Evolutionary conservation across 768 basidiomycete genomes (phyloP).

Genomic region (Trametes meyenii): DNA sequence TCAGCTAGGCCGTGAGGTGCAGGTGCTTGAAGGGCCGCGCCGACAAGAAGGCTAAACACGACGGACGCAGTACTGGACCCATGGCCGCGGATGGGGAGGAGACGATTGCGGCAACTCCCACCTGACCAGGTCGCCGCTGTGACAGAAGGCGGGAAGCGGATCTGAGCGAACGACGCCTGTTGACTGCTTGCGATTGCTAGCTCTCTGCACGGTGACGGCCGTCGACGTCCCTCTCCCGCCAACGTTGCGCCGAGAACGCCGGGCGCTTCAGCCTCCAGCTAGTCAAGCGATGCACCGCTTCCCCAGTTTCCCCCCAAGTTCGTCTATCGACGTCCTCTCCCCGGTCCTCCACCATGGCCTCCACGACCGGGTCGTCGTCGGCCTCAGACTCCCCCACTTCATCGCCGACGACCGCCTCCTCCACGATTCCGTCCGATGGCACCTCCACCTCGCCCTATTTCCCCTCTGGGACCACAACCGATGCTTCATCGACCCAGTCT

Average conservation of each 20-base stretch:
- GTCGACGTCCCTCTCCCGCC: no score
- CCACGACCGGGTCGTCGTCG: constrained; percentile 2
- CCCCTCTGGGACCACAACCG: constrained; percentile 3
- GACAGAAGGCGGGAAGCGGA: no score
- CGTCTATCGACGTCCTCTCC: neutral
- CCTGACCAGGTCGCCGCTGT: no score
- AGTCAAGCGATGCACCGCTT: neutral
- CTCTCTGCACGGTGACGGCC: no score
- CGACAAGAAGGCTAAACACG: neutral
- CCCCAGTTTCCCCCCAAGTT: neutral
- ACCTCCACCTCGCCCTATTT: constrained; percentile 2
- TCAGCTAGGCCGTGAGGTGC: neutral
- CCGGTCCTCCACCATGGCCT: constrained; percentile 10
- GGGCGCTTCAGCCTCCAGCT: constrained; percentile 6
- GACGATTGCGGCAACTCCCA: no score
- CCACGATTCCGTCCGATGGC: neutral
- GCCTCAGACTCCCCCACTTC: neutral
- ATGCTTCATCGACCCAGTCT: constrained; percentile 8
- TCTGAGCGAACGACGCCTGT: no score
- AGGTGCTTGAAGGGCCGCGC: neutral
- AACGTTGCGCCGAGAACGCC: no score
- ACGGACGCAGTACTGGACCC: neutral
- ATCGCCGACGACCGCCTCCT: neutral
- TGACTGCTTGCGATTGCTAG: no score
- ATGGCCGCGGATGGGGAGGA: neutral